Percentiles rank a stretch among this genome's conserved stretches.
Conservation (phyloP, 108 stramenopile species). For the Nitzschia inconspicua region DNA sequence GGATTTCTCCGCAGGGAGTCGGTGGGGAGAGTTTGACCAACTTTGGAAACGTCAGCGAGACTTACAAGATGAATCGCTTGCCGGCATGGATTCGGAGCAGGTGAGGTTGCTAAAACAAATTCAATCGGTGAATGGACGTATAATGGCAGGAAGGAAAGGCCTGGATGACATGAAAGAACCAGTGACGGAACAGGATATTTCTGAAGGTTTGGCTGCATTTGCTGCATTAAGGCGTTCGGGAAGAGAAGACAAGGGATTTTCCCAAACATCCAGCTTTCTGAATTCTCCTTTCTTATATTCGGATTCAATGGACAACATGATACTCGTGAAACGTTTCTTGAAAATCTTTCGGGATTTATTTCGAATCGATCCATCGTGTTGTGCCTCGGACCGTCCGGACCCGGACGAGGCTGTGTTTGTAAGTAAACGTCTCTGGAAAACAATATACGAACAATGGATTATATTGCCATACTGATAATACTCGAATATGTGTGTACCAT, state of each 20-base stretch:
- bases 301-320: neutral
- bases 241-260: neutral
- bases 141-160: neutral
- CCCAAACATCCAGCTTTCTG: neutral
- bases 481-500: neutral
- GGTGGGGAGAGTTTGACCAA: constrained; percentile 8
- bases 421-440: neutral
- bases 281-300: constrained; percentile 23
- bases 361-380: constrained; percentile 22
- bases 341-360: constrained; percentile 23
- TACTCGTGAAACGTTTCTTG: constrained; percentile 20
- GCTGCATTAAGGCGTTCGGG: too few species aligned
- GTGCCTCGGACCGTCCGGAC: constrained; percentile 22
- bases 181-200: too few species aligned
- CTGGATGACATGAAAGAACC: constrained; percentile 11
- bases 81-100: too few species aligned
- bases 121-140: neutral
- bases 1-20: constrained; percentile 20
- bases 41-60: constrained; percentile 4
- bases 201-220: too few species aligned
- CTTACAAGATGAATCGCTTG: too few species aligned
- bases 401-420: constrained; percentile 45
- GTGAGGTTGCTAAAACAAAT: constrained; percentile 4
- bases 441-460: neutral
- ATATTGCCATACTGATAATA: neutral